These are phyloP conservation scores for Boeremia lycopersici DNA, from an alignment of 2,329 filamentous ascomycete species.

Conservation along the genomic window DNA sequence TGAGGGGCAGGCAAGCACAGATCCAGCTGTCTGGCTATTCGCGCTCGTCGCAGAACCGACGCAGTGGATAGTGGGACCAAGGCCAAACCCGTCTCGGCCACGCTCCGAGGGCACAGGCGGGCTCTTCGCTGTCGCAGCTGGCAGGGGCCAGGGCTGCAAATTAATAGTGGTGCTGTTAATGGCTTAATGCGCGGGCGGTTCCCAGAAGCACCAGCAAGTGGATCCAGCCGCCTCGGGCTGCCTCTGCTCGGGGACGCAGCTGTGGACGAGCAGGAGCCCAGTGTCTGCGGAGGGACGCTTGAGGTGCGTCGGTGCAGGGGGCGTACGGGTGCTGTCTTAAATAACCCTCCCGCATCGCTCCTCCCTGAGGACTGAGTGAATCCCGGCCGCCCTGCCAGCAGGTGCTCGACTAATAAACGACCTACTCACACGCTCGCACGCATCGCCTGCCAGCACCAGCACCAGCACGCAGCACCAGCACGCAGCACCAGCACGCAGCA, in stretches of 20 bases:
- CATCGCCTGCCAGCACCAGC: neutral
- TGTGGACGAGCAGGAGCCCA: conserved; percentile 21
- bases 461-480: neutral
- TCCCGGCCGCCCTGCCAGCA: conserved; percentile 26
- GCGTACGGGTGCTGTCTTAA: conserved; percentile 26
- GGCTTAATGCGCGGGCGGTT: conserved; percentile 28
- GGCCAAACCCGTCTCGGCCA: conserved; percentile 16
- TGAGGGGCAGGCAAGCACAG: neutral
- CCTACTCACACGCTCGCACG: conserved; percentile 19
- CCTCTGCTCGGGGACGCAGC: conserved; percentile 19
- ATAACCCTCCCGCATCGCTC: conserved; percentile 32
- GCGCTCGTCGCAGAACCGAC: conserved; percentile 22
- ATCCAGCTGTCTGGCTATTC: conserved; percentile 17
- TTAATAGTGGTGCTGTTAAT: conserved; percentile 31
- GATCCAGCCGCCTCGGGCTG: conserved; percentile 24
- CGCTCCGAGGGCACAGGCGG: conserved; percentile 22
- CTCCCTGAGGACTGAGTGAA: conserved; percentile 28
- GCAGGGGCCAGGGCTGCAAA: conserved; percentile 26
- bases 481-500: neutral
- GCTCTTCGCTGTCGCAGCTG: conserved; percentile 13
- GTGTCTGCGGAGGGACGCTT: conserved; percentile 24
- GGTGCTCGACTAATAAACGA: conserved; percentile 28
- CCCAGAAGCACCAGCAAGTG: conserved; percentile 27
- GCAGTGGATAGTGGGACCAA: conserved; percentile 27
- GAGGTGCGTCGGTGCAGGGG: conserved; percentile 23